These are phyloP conservation scores for Candida yuanshanica DNA, from an alignment of 805 yeast species.

Conservation along the genomic window DNA sequence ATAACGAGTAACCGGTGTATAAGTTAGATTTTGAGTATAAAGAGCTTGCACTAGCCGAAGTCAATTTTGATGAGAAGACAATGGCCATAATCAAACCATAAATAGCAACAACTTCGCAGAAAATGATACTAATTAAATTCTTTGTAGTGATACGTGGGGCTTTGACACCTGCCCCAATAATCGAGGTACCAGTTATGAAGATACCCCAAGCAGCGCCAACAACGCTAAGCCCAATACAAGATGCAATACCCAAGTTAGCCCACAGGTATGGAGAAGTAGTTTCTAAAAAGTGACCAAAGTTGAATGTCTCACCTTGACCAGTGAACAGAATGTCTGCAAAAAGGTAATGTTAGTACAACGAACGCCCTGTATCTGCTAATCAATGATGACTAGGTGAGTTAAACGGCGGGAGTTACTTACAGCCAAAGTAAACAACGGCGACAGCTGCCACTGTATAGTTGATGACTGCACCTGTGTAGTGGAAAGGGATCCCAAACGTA, in stretches of 20 bases:
- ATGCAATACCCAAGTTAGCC: slow-evolving; percentile 87
- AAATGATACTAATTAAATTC: slow-evolving; percentile 91
- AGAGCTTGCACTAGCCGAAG: slow-evolving; percentile 55
- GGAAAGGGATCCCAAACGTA: slow-evolving; percentile 10
- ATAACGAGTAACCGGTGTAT: slow-evolving; percentile 90
- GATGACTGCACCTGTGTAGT: slow-evolving; percentile 15
- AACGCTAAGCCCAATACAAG: slow-evolving; percentile 90
- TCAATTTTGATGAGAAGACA: slow-evolving; percentile 87
- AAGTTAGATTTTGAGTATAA: slow-evolving; percentile 76
- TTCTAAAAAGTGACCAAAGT: slow-evolving; percentile 82
- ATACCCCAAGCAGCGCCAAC: slow-evolving; percentile 99
- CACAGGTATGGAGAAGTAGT: slow-evolving; percentile 93
- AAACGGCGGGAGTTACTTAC: slow-evolving; percentile 22
- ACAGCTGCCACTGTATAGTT: slow-evolving; percentile 14
- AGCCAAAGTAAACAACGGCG: slow-evolving; percentile 20
- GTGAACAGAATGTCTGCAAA: slow-evolving; percentile 53
- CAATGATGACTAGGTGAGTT: no score
- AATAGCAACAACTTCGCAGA: slow-evolving; percentile 98
- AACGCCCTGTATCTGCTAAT: no score
- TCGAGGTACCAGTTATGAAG: slow-evolving; percentile 89
- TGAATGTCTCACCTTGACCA: slow-evolving; percentile 87
- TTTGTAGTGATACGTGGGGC: slow-evolving; percentile 97
- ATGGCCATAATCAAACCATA: slow-evolving; percentile 97
- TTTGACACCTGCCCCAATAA: slow-evolving; percentile 96
- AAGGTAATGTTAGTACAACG: slow-evolving; percentile 1